These are phyloP conservation scores for Calonectria montana DNA, from an alignment of 2,329 filamentous ascomycete genomes.

Conservation along the genomic window DNA sequence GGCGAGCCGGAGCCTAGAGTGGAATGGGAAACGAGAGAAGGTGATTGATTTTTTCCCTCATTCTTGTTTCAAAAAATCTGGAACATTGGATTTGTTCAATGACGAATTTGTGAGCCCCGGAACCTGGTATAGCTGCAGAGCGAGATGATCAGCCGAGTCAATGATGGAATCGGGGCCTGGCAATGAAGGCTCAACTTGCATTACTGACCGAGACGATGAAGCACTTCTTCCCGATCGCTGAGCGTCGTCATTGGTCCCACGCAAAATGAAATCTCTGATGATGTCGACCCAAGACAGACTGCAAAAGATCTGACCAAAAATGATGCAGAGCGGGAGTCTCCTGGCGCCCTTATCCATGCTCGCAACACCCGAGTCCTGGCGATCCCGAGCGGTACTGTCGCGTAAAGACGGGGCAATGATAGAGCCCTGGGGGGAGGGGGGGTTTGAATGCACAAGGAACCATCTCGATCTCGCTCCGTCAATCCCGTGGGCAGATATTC, in stretches of 20 bases:
- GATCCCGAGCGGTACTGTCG: constrained; percentile 6
- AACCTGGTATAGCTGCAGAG: constrained; percentile 12
- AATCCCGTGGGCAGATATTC: constrained; percentile 8
- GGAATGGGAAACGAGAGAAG: constrained; percentile 27
- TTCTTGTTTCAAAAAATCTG: constrained; percentile 23
- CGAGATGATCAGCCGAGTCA: not conserved
- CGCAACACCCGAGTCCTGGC: not conserved
- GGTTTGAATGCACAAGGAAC: not conserved
- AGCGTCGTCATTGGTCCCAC: not conserved
- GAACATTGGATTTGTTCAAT: constrained; percentile 24
- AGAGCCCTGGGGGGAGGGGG: not conserved
- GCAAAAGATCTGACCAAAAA: not conserved
- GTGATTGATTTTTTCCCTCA: constrained; percentile 19
- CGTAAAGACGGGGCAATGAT: not conserved
- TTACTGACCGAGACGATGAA: not conserved
- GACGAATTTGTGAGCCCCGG: constrained; percentile 17
- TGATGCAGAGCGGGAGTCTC: constrained; percentile 11
- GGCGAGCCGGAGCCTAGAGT: constrained; percentile 19
- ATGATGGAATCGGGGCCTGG: not conserved
- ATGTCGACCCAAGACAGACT: constrained; percentile 2
- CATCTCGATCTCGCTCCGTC: constrained; percentile 6
- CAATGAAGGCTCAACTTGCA: not conserved
- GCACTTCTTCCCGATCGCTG: not conserved
- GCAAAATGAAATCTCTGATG: not conserved
- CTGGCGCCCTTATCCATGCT: constrained; percentile 5